Conservation (phyloP, 2,329 filamentous ascomycete species). For the Penicillium psychrosexuale region DNA sequence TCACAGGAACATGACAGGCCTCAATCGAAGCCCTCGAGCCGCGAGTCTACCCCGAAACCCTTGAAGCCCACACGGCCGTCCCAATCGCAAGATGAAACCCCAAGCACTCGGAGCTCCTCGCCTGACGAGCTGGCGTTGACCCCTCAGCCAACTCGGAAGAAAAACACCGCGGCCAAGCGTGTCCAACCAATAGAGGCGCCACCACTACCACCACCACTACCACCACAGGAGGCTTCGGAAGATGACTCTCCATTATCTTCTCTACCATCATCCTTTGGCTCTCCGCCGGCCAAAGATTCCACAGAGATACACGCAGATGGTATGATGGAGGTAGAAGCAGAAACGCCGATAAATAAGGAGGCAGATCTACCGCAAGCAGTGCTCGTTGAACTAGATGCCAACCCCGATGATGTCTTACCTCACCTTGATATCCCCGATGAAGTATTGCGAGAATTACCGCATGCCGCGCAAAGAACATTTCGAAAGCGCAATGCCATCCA, state of each 20-base stretch:
- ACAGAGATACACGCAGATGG: neutral
- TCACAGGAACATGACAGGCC: slow-evolving; percentile 3
- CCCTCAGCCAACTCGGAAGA: slow-evolving; percentile 18
- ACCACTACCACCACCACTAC: neutral
- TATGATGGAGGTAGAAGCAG: neutral
- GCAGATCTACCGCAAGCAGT: neutral
- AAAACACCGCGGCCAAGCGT: slow-evolving; percentile 1
- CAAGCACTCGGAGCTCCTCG: slow-evolving; percentile 27
- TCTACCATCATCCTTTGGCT: slow-evolving; percentile 31
- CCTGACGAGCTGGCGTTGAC: slow-evolving; percentile 39
- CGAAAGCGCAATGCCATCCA: slow-evolving; percentile 49
- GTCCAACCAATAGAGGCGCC: slow-evolving; percentile 2
- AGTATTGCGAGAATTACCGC: slow-evolving; percentile 25
- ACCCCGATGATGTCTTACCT: slow-evolving; percentile 17
- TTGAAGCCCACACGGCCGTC: neutral
- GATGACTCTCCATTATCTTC: slow-evolving; percentile 39
- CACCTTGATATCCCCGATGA: slow-evolving; percentile 29
- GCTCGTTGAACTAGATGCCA: neutral
- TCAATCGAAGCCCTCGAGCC: slow-evolving; percentile 3
- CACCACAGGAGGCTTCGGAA: slow-evolving; percentile 12
- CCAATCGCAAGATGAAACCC: neutral
- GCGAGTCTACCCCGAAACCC: slow-evolving; percentile 7
- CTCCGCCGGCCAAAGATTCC: slow-evolving; percentile 2
- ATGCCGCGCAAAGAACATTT: slow-evolving; percentile 34
- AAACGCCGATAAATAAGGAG: neutral